Conservation (phyloP, 805 yeast genomes). For the Yamadazyma insecticola region DNA sequence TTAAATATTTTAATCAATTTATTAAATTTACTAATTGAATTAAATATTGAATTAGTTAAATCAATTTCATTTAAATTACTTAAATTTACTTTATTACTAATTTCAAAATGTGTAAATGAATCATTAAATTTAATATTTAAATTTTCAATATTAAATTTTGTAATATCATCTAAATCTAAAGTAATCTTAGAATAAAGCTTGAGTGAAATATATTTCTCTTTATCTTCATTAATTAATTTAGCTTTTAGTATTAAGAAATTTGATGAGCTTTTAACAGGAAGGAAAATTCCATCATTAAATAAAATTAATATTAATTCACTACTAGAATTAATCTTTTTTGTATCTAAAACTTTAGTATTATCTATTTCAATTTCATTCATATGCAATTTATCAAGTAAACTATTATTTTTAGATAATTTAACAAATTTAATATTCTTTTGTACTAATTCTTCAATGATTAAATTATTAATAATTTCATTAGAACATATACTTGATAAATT, state of each 20-base stretch:
- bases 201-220: conserved; percentile 8
- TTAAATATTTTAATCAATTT: conserved; percentile 29
- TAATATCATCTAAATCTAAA: conserved; percentile 18
- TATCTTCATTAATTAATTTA: conserved; percentile 17
- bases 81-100: conserved; percentile 24
- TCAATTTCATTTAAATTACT: conserved; percentile 16
- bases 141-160: conserved; percentile 17
- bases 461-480: conserved; percentile 45
- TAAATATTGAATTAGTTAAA: conserved; percentile 16
- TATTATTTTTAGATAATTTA: conserved; percentile 15
- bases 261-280: conserved; percentile 31
- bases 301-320: conserved; percentile 7
- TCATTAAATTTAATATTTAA: conserved; percentile 18
- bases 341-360: background rate
- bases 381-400: conserved; percentile 7
- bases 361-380: conserved; percentile 1
- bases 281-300: conserved; percentile 14
- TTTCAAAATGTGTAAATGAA: conserved; percentile 21
- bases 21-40: conserved; percentile 25
- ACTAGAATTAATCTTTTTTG: conserved; percentile 1
- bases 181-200: conserved; percentile 19
- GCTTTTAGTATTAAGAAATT: conserved; percentile 29
- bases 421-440: conserved; percentile 35
- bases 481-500: conserved; percentile 41
- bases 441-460: conserved; percentile 48